These are phyloP conservation scores for Clathrus columnatus DNA, from an alignment of 768 basidiomycete species.

Conservation along the genomic window DNA sequence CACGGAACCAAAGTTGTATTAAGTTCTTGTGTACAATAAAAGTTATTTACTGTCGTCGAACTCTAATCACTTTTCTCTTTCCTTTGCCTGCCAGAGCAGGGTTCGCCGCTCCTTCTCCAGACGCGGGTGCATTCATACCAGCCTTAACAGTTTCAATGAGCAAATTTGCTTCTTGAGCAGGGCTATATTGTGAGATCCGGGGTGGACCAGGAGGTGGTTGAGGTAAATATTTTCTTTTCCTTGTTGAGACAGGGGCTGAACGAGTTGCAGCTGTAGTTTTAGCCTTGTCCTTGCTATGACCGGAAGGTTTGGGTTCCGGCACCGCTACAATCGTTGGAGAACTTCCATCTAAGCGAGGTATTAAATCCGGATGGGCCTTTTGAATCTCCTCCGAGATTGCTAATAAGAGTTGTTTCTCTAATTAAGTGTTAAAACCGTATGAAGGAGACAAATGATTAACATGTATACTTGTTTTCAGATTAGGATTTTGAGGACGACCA, in stretches of 20 bases:
- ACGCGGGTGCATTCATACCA: constrained; percentile 59
- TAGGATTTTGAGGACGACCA: constrained; percentile 50
- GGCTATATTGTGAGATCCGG: constrained; percentile 74
- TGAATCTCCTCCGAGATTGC: constrained; percentile 69
- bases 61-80: constrained; percentile 72
- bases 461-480: constrained; percentile 68
- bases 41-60: constrained; percentile 43
- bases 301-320: constrained; percentile 29
- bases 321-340: constrained; percentile 12
- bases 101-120: constrained; percentile 29
- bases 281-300: constrained; percentile 35
- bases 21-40: too few relatives aligned
- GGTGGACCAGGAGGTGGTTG: constrained; percentile 64
- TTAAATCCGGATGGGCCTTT: constrained; percentile 50
- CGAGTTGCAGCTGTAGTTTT: constrained; percentile 29
- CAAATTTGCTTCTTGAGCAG: constrained; percentile 65
- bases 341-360: constrained; percentile 20
- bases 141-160: constrained; percentile 80
- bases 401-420: constrained; percentile 76
- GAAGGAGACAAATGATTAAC: neutral
- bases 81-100: constrained; percentile 50
- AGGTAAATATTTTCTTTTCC: constrained; percentile 42
- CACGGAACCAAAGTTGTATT: too few relatives aligned
- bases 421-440: constrained; percentile 1
- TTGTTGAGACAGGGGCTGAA: constrained; percentile 17